Percentiles rank a stretch among this genome's conserved stretches.
Conservation (phyloP, 2,329 filamentous ascomycete genomes). For the Apiospora koreana region DNA sequence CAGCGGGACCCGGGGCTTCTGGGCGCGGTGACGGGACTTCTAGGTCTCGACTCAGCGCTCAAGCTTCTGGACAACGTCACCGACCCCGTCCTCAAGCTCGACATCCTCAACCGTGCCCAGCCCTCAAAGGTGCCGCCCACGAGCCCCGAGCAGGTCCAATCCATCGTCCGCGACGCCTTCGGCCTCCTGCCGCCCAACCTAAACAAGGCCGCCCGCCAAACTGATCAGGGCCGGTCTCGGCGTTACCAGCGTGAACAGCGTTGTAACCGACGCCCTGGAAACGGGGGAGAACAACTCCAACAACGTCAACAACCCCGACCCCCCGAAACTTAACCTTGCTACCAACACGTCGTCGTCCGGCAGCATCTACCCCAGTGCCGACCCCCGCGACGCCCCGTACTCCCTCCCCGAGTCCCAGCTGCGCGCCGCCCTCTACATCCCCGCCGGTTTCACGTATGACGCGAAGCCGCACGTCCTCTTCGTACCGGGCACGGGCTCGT, state of each 20-base stretch:
- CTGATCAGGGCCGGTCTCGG: not conserved
- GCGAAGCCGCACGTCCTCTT: conserved; percentile 14
- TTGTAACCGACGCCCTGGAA: not conserved
- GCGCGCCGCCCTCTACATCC: conserved; percentile 16
- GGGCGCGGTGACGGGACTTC: not conserved
- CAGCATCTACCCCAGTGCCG: not conserved
- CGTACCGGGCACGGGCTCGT: conserved; percentile 14
- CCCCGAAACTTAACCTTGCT: not conserved
- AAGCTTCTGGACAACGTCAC: not conserved
- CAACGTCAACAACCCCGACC: not conserved
- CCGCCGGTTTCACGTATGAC: conserved; percentile 13
- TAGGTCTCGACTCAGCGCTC: not conserved
- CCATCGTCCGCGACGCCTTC: not conserved
- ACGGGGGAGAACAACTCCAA: not conserved
- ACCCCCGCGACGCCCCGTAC: conserved; percentile 11
- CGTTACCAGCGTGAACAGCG: not conserved
- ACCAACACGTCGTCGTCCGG: not conserved
- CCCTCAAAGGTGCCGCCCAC: not conserved
- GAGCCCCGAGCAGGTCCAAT: not conserved
- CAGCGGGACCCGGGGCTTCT: not conserved
- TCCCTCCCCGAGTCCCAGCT: conserved; percentile 11
- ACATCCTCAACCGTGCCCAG: not conserved
- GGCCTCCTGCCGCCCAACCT: not conserved
- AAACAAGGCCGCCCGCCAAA: not conserved
- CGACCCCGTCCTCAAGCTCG: not conserved